Evolutionary conservation across 1,139 yeast genomes (phyloP).

Genomic region (Nadsonia commutata): DNA sequence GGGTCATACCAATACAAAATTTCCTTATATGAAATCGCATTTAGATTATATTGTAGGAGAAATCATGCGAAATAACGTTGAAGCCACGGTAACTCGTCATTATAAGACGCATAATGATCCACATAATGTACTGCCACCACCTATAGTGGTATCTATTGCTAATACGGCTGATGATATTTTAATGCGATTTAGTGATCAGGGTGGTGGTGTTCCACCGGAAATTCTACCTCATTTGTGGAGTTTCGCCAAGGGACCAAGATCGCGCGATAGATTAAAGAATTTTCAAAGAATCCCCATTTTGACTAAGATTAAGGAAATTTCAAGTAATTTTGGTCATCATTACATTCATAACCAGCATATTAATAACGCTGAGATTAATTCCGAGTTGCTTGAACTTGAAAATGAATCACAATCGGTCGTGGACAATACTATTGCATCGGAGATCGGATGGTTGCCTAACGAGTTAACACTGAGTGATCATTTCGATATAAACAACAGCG

Average conservation of each 20-base stretch:
- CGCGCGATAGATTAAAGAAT: constrained; percentile 17
- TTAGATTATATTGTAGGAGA: constrained; percentile 78
- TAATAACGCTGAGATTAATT: not conserved
- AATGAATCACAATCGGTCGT: not conserved
- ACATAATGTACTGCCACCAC: constrained; percentile 32
- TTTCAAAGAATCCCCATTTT: constrained; percentile 25
- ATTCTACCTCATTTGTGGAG: constrained; percentile 63
- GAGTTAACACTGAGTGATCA: not conserved
- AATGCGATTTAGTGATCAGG: constrained; percentile 74
- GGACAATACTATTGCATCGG: not conserved
- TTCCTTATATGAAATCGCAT: constrained; percentile 79
- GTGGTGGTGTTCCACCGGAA: constrained; percentile 65
- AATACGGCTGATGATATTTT: constrained; percentile 51
- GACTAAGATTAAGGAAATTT: constrained; percentile 24
- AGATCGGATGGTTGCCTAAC: not conserved
- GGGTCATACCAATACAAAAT: constrained; percentile 42
- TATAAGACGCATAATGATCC: constrained; percentile 20
- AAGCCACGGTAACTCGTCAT: constrained; percentile 43
- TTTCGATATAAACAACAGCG: too few species aligned
- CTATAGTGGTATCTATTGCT: constrained; percentile 57
- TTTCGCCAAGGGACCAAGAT: constrained; percentile 31
- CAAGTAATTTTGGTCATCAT: constrained; percentile 4
- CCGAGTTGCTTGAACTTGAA: not conserved
- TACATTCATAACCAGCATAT: not conserved
- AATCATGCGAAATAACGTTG: constrained; percentile 67